Percentiles rank a stretch among this genome's conserved stretches.
These are phyloP conservation scores for Flaveria brownii DNA, from an alignment of 129 eudicot genomes.

Conservation along the genomic window DNA sequence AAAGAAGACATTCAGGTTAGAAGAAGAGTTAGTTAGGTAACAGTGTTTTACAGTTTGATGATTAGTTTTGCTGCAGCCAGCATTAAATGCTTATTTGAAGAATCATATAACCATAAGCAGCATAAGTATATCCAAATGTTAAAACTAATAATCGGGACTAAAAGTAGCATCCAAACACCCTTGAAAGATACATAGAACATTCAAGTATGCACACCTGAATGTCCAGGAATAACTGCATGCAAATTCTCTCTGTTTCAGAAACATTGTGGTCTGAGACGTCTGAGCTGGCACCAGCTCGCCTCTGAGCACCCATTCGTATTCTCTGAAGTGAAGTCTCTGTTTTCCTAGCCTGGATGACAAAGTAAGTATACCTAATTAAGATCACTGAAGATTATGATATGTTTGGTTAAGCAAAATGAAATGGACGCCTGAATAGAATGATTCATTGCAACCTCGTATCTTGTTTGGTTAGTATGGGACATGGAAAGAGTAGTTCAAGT, in stretches of 20 bases:
- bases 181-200: not conserved
- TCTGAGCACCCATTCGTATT: conserved; percentile 81
- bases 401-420: not conserved
- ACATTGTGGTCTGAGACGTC: conserved; percentile 63
- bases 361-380: not conserved
- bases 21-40: not conserved
- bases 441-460: not conserved
- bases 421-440: not conserved
- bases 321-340: conserved; percentile 84
- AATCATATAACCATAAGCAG: not conserved
- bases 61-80: conserved; percentile 1
- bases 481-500: not conserved
- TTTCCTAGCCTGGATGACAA: conserved; percentile 60
- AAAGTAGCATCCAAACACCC: conserved; percentile 14
- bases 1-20: not conserved
- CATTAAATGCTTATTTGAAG: not conserved
- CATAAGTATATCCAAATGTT: not conserved
- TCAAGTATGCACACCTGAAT: conserved; percentile 62
- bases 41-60: not conserved
- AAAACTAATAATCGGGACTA: not conserved
- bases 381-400: conserved; percentile 7
- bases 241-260: conserved; percentile 84
- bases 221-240: conserved; percentile 97
- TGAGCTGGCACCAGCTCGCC: conserved; percentile 79
- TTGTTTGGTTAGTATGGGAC: not conserved